These are phyloP conservation scores for Ustilago esculenta DNA, from an alignment of 1,284 basidiomycete species.

Conservation along the genomic window DNA sequence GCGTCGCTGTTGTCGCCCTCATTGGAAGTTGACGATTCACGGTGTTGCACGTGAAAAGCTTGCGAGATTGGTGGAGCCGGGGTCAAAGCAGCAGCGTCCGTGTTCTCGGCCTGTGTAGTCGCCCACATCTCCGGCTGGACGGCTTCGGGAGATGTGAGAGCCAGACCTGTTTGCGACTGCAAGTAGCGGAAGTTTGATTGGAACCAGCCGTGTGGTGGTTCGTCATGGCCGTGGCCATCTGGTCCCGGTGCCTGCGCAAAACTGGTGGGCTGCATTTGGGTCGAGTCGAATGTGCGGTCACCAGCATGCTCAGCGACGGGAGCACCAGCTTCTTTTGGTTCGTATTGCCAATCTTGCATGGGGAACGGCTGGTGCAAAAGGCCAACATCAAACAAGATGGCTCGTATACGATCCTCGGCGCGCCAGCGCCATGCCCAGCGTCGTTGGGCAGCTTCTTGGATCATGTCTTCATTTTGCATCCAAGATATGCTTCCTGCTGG, in stretches of 20 bases:
- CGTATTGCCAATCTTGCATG: conserved; percentile 10
- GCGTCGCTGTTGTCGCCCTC: conserved; percentile 14
- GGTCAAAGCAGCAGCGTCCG: neutral
- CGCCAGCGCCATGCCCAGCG: conserved; percentile 40
- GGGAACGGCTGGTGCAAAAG: conserved; percentile 16
- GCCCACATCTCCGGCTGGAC: conserved; percentile 27
- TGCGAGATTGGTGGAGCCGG: conserved; percentile 1
- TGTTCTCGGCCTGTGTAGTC: neutral
- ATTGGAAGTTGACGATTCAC: conserved; percentile 18
- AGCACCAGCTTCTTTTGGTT: neutral
- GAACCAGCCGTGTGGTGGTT: conserved; percentile 16
- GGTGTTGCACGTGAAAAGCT: conserved; percentile 15
- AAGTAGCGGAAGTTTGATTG: neutral
- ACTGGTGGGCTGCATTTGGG: neutral
- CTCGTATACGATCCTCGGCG: conserved; percentile 42
- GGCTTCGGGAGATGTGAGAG: conserved; percentile 26
- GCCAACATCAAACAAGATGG: conserved; percentile 33
- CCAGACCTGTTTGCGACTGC: conserved; percentile 27
- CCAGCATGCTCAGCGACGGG: neutral
- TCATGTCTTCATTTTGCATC: conserved; percentile 13
- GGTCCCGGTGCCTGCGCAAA: neutral
- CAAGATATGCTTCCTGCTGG: neutral
- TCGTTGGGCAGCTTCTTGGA: conserved; percentile 14
- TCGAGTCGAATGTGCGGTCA: neutral
- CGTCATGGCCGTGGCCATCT: conserved; percentile 1